Base-by-base conservation (phyloP, 352 stramenopile species). In the Phytopythium cucurbitacearum region DNA sequence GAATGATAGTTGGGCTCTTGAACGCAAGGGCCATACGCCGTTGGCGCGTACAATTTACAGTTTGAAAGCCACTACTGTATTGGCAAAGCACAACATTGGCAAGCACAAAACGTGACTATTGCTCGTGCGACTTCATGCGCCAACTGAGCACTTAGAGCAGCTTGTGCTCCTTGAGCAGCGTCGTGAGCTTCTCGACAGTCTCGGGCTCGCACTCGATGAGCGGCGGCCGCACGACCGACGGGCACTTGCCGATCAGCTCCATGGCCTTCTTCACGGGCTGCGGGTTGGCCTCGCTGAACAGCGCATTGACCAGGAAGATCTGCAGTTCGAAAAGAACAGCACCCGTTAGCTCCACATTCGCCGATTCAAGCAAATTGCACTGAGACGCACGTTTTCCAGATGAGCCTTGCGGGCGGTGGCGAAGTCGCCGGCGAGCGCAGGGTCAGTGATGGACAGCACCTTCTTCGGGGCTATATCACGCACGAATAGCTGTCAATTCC, bases 231-330 rank as follows among this genome's bases (percentile, higher is more conserved):
- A 90, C 84, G 34, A 79, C 59, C 52, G 81, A 53, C 12, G 80
- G 69, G 68, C 83, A 95, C 73, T 95, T 94, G 69, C 88, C 88
- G 44, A 95, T 69, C 34, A 95, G 63, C 67, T 94, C 76, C 66
- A 96, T 80, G 39, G 87, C 71, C 62, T 95, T 91, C 73, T 97
- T 97, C 52, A 94, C 70, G n/a, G 89, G 89, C 69, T 96, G 87
- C 54, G 89, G 89, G 70, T 97, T 97, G 44, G 87, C 87, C 55
- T 97, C 87, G 37, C 82, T 85, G 65, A 97, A 97, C 33, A 97
- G 84, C 32, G 81, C 76, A 74, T 96, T 96, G 62, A 96, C 86
- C 40, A 97, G 64, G 59, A 89, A 89, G 66, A 96, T 87, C 85
- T 94, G 53, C 7, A 21, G 7, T 1, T 1, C 7, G 33, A 11